phyloP scores from a whole-genome alignment of 768 basidiomycete species.

The Coprinopsis marcescibilis region DNA sequence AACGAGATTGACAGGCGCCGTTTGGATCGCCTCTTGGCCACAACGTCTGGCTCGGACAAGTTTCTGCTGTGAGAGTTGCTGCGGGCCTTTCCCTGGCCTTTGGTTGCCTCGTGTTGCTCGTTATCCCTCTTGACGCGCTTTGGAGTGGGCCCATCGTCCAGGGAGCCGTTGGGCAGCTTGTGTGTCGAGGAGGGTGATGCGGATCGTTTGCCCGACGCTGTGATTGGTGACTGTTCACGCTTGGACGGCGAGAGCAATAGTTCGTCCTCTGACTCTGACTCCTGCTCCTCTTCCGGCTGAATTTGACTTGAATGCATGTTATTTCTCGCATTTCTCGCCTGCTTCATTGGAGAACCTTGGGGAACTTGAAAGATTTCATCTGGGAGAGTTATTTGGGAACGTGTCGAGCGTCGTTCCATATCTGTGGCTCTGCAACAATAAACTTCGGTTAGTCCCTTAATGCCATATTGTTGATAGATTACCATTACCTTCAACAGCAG shows the following conservation, averaged over 20 bases:
- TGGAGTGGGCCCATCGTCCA: constrained; percentile 25
- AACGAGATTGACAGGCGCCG: constrained; percentile 20
- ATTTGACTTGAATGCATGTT: constrained; percentile 13
- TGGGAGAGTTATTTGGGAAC: constrained; percentile 47
- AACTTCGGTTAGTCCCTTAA: too few species aligned
- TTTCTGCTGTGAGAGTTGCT: constrained; percentile 24
- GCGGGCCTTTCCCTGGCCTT: constrained; percentile 7
- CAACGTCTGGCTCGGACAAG: constrained; percentile 28
- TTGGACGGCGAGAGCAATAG: constrained; percentile 40
- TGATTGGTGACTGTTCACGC: constrained; percentile 13
- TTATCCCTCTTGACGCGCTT: constrained; percentile 33
- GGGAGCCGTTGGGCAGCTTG: constrained; percentile 23
- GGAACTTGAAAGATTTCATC: constrained; percentile 42
- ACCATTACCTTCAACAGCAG: too few species aligned
- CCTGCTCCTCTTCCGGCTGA: constrained; percentile 12
- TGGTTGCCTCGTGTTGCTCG: constrained; percentile 2
- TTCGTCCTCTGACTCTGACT: constrained; percentile 40
- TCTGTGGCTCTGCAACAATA: constrained; percentile 7
- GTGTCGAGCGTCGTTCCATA: constrained; percentile 24
- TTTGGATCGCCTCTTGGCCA: constrained; percentile 14
- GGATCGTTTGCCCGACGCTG: constrained; percentile 31
- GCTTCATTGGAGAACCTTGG: constrained; percentile 47
- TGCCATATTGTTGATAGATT: too few species aligned
- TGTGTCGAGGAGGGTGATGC: constrained; percentile 31
- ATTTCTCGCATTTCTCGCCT: constrained; percentile 31